A percentile compares a stretch with the other conserved stretches of the same genome.
Evolutionary conservation across 2,329 filamentous ascomycete species (phyloP).

Genomic region (Samsoniella hepiali): DNA sequence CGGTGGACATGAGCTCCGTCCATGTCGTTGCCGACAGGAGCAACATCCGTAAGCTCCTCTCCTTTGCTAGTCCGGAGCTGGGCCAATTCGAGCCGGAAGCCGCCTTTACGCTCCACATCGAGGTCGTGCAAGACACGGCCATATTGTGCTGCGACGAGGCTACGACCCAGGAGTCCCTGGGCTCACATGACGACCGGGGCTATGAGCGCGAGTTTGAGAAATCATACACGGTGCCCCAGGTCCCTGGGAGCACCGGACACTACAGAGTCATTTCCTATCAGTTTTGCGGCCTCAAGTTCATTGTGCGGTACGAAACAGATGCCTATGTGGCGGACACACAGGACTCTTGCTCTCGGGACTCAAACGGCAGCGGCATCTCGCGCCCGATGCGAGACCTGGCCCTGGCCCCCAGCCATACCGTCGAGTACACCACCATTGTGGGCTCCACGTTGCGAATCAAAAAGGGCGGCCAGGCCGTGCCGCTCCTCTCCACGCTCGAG

Average conservation of each 20-base stretch:
- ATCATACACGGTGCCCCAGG: slow-evolving; percentile 35
- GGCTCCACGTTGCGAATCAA: slow-evolving; percentile 31
- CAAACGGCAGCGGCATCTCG: not conserved
- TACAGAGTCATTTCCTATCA: slow-evolving; percentile 44
- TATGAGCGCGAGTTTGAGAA: slow-evolving; percentile 46
- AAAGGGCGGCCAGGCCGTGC: slow-evolving; percentile 30
- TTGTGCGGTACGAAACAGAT: slow-evolving; percentile 44
- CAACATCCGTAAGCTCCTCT: slow-evolving; percentile 47
- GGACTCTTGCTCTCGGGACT: slow-evolving; percentile 22
- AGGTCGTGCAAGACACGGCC: slow-evolving; percentile 36
- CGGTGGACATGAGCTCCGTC: slow-evolving; percentile 35
- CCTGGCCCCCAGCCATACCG: not conserved
- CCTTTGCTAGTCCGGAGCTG: slow-evolving; percentile 36
- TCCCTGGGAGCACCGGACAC: slow-evolving; percentile 41
- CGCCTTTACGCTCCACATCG: slow-evolving; percentile 38
- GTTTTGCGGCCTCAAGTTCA: slow-evolving; percentile 38
- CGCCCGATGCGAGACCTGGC: not conserved
- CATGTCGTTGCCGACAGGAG: slow-evolving; percentile 46
- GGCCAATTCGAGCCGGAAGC: slow-evolving; percentile 27
- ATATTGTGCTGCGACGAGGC: slow-evolving; percentile 37
- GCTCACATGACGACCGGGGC: slow-evolving; percentile 36
- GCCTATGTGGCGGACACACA: slow-evolving; percentile 32
- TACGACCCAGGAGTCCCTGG: slow-evolving; percentile 28
- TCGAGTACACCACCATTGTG: slow-evolving; percentile 2
- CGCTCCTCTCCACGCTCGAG: slow-evolving; percentile 39